Percentiles rank a stretch among this genome's conserved stretches.
Evolutionary conservation across 176 grass and related monocot genomes (phyloP).

Genomic region (Hyparrhenia diplandra): DNA sequence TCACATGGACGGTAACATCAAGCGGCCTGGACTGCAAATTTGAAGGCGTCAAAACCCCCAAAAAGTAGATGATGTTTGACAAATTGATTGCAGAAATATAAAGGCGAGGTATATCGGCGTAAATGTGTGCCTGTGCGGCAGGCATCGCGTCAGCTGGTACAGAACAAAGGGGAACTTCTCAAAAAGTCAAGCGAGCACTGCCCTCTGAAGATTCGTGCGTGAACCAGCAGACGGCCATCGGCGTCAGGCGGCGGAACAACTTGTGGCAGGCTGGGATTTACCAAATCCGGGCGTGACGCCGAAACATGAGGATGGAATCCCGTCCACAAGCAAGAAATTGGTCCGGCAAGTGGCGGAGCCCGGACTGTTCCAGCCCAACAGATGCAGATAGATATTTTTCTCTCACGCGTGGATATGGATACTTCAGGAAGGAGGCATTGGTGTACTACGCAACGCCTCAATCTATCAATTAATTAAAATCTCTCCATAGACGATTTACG

Average conservation of each 20-base stretch:
- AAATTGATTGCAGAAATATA: background rate
- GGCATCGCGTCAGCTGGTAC: background rate
- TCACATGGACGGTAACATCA: background rate
- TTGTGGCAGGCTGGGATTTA: slow-evolving; percentile 4
- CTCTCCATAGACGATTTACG: too few relatives aligned
- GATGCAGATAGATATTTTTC: too few relatives aligned
- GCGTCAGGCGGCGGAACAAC: background rate
- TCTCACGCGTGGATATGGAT: too few relatives aligned
- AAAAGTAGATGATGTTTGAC: background rate
- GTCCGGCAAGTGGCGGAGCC: background rate
- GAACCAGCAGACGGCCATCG: background rate
- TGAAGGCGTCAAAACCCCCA: background rate
- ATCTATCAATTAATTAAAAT: too few relatives aligned
- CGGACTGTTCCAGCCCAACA: too few relatives aligned
- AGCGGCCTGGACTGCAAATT: background rate
- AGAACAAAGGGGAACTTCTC: background rate
- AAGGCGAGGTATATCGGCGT: background rate
- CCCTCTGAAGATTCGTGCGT: slow-evolving; percentile 12
- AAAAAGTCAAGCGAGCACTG: background rate
- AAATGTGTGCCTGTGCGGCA: background rate
- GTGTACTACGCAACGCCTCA: too few relatives aligned
- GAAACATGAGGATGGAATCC: background rate
- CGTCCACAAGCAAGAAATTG: background rate
- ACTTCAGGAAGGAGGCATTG: too few relatives aligned
- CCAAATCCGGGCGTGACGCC: slow-evolving; percentile 4